Percentiles rank a stretch among this genome's conserved stretches.
These are phyloP conservation scores for Pseudocercospora fijiensis DNA, from an alignment of 2,329 filamentous ascomycete species.

Conservation along the genomic window DNA sequence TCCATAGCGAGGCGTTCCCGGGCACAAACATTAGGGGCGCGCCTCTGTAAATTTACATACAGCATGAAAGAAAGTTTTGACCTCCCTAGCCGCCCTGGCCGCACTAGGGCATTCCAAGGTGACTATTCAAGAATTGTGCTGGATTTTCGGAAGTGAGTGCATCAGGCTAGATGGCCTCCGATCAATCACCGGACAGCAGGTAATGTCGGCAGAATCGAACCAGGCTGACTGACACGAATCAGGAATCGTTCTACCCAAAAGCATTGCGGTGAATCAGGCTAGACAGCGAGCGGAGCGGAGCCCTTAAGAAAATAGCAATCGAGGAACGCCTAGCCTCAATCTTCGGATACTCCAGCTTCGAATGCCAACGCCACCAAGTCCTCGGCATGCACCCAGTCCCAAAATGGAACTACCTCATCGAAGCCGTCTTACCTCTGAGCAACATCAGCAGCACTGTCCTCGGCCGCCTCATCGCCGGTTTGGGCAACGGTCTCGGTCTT, in stretches of 20 bases:
- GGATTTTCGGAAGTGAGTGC: neutral
- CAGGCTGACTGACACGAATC: neutral
- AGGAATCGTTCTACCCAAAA: neutral
- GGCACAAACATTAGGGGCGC: neutral
- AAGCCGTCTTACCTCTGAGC: constrained; percentile 13
- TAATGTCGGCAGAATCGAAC: neutral
- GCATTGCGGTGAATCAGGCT: neutral
- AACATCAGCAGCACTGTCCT: neutral
- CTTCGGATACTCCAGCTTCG: constrained; percentile 23
- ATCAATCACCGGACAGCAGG: neutral
- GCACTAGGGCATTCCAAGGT: neutral
- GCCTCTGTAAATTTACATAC: neutral
- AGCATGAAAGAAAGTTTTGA: neutral
- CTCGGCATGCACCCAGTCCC: constrained; percentile 9
- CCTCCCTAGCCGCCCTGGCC: neutral
- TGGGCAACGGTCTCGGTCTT: constrained; percentile 2
- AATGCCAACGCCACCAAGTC: constrained; percentile 16
- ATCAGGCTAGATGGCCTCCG: too few relatives aligned
- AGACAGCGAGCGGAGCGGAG: neutral
- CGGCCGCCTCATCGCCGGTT: constrained; percentile 7
- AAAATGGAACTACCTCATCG: constrained; percentile 17
- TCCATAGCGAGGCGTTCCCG: neutral
- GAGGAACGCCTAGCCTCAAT: constrained; percentile 21
- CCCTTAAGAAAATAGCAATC: constrained; percentile 6
- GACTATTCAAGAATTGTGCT: neutral